Evolutionary conservation across 2,329 filamentous ascomycete genomes (phyloP), one percentile per base, ranked within the genome.

Genomic region (Pochonia chlamydosporia): DNA sequence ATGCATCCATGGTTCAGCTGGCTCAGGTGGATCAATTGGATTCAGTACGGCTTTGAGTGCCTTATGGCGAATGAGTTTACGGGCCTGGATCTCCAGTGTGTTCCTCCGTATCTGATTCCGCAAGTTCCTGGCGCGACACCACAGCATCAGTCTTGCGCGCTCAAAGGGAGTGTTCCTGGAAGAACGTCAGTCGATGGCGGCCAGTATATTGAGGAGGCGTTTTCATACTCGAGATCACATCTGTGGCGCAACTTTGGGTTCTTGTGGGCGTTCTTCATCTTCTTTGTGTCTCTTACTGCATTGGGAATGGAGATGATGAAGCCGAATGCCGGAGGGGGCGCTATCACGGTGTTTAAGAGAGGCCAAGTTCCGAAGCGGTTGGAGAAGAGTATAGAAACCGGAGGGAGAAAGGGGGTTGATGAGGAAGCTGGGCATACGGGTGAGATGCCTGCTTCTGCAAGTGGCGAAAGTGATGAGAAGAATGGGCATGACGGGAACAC

Each of bases 161-260:
- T 79, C 3, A 56, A 59, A 0, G 67, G 65, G 5, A 71, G 73
- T 3, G 77, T 79, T 1, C 58, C 57, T 13, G 73, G 81, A 1
- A 58, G 63, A 0, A 64, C 58, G 0, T 57, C 59, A 2, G 77
- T 88, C 5, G 57, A 67, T 0, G 84, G 84, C 0, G 69, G 74
- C 13, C 66, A 65, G 1, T 87, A 83, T 44, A 68, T 87, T 56
- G 20, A 63, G 64, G 8, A 70, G 63, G 61, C 65, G 4, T 84
- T 78, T 53, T 62, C 67, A 2, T 88, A 87, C 59, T 69, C 65
- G 4, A 66, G 75, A 2, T 64, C 68, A 1, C 76, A 88, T 54
- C 66, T 84, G 7, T 88, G 85, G 85, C 81, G 87, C 3, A 90
- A 92, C 61, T 89, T 87, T 57, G 87, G 85, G 26, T 82, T 91